Percentiles rank a stretch among this genome's conserved stretches.
These are phyloP conservation scores for Murraya paniculata DNA, from an alignment of 345 rosid species.

Conservation along the genomic window DNA sequence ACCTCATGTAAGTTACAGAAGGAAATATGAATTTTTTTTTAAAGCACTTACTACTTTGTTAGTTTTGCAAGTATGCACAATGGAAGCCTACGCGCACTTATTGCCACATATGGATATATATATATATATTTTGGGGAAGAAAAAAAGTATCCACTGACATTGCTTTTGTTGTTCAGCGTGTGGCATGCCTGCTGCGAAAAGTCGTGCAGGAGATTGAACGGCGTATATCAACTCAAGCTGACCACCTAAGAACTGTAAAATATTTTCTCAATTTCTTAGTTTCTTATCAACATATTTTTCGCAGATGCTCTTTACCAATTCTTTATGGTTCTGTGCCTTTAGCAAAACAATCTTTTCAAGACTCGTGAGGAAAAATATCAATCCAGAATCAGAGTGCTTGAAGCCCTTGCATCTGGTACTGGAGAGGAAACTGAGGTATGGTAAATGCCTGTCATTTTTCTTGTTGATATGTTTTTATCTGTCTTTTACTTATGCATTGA, in stretches of 20 bases:
- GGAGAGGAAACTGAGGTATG: conserved; percentile 68
- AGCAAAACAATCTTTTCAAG: conserved; percentile 94
- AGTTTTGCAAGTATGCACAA: neutral
- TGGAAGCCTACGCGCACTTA: neutral
- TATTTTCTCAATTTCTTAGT: neutral
- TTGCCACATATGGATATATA: neutral
- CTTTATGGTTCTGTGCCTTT: conserved; percentile 22
- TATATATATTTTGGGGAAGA: neutral
- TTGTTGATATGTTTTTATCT: neutral
- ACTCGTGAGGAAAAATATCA: conserved; percentile 86
- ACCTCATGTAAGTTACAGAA: conserved; percentile 61
- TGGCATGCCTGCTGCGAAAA: conserved; percentile 73
- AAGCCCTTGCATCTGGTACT: conserved; percentile 77
- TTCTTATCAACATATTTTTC: neutral
- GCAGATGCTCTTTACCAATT: conserved; percentile 9
- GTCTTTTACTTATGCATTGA: conserved; percentile 15
- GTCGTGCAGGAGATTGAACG: conserved; percentile 95
- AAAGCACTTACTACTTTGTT: neutral
- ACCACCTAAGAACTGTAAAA: conserved; percentile 81
- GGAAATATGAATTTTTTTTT: neutral
- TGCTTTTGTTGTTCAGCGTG: conserved; percentile 59
- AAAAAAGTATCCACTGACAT: conserved; percentile 5
- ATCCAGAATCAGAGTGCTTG: conserved; percentile 82
- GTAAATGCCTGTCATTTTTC: neutral
- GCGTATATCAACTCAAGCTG: conserved; percentile 97